Conservation (phyloP, 208 protist species). For the Trichomonas tenax region DNA sequence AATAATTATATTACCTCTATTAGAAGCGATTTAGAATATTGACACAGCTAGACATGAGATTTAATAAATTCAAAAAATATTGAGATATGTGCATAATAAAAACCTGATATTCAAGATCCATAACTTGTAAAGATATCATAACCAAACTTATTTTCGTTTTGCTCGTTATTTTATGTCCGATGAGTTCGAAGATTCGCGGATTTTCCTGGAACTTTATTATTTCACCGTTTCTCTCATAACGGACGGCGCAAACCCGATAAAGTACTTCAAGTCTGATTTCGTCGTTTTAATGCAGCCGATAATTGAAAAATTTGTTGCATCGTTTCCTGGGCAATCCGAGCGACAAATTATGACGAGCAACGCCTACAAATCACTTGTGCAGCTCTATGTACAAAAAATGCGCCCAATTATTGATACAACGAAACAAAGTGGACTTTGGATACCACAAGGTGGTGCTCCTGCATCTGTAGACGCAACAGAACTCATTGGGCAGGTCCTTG, state of each 20-base stretch:
- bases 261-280: slow-evolving; percentile 16
- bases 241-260: background rate
- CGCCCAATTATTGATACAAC: background rate
- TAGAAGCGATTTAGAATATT: too few relatives aligned
- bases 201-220: background rate
- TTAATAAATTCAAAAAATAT: too few relatives aligned
- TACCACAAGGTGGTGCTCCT: background rate
- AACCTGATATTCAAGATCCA: too few relatives aligned
- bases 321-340: background rate
- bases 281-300: slow-evolving; percentile 7
- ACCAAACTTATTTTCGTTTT: too few relatives aligned
- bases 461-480: background rate
- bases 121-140: too few relatives aligned
- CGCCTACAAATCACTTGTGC: background rate
- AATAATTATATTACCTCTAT: too few relatives aligned
- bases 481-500: background rate
- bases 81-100: too few relatives aligned
- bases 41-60: too few relatives aligned
- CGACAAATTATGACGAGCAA: background rate
- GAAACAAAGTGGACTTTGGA: slow-evolving; percentile 11
- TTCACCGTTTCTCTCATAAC: background rate
- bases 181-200: background rate
- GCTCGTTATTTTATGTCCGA: too few relatives aligned
- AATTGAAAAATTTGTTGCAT: background rate
- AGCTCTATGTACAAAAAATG: background rate